These are phyloP conservation scores for Jacaranda mimosifolia DNA, from an alignment of 257 asterid species.

Conservation along the genomic window DNA sequence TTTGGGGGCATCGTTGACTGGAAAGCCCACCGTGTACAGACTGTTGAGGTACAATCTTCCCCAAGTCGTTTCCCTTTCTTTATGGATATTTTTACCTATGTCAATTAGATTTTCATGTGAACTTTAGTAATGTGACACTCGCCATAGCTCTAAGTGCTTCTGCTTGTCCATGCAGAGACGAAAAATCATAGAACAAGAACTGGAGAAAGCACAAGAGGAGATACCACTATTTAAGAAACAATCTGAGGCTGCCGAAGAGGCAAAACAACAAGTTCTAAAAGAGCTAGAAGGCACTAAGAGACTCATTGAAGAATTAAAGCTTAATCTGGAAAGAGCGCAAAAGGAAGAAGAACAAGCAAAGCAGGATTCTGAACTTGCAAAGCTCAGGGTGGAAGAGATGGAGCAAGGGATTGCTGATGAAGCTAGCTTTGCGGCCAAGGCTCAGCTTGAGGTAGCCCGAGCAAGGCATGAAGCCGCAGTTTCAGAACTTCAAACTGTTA, in stretches of 20 bases:
- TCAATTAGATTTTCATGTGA: not conserved
- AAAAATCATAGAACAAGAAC: constrained; percentile 80
- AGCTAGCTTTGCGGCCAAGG: constrained; percentile 89
- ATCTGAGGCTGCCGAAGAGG: constrained; percentile 78
- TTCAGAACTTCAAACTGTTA: constrained; percentile 67
- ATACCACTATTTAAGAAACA: constrained; percentile 77
- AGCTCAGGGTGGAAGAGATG: constrained; percentile 85
- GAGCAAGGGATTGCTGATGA: constrained; percentile 91
- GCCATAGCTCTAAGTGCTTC: constrained; percentile 5
- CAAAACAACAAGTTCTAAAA: constrained; percentile 68
- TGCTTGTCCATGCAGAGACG: constrained; percentile 71
- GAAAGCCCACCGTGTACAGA: constrained; percentile 94
- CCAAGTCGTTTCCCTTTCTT: constrained; percentile 4
- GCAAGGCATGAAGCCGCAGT: constrained; percentile 84
- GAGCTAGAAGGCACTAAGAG: constrained; percentile 84
- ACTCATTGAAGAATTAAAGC: constrained; percentile 88
- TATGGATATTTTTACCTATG: not conserved
- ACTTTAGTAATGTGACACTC: not conserved
- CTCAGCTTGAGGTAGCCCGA: constrained; percentile 93
- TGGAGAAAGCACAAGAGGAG: constrained; percentile 80
- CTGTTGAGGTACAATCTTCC: constrained; percentile 70
- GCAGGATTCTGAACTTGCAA: constrained; percentile 95
- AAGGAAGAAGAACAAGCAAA: constrained; percentile 92
- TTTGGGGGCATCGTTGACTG: constrained; percentile 99
- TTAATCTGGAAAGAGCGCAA: constrained; percentile 88